These are phyloP conservation scores for Talaromyces liani DNA, from an alignment of 495 filamentous ascomycete species.

Conservation along the genomic window DNA sequence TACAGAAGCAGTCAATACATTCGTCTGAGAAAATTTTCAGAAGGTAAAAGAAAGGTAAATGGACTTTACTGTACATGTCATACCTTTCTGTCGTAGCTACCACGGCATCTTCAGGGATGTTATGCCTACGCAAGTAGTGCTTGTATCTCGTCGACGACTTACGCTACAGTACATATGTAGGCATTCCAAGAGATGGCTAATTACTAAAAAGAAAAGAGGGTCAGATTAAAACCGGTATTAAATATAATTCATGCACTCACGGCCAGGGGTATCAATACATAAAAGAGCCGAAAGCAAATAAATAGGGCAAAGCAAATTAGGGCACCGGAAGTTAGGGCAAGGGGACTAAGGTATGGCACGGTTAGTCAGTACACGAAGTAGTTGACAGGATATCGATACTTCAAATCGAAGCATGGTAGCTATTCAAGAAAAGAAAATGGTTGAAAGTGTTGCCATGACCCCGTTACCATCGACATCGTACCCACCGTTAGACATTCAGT, in stretches of 20 bases:
- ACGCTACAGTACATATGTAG: neutral
- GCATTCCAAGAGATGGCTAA: neutral
- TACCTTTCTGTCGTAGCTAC: neutral
- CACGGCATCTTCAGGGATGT: neutral
- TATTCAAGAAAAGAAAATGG: neutral
- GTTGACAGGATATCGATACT: neutral
- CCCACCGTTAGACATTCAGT: neutral
- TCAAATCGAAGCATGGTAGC: neutral
- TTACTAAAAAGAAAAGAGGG: neutral
- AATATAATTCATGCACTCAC: neutral
- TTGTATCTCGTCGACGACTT: too few relatives aligned
- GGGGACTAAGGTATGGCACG: neutral
- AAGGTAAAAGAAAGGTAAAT: too few relatives aligned
- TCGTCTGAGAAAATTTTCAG: too few relatives aligned
- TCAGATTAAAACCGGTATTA: neutral
- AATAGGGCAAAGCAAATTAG: too few relatives aligned
- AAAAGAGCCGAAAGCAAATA: neutral
- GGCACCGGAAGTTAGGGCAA: too few relatives aligned
- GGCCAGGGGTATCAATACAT: neutral
- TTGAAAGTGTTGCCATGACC: too few relatives aligned
- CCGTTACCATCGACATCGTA: neutral
- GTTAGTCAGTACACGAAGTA: neutral
- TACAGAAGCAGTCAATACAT: neutral
- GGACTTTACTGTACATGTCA: too few relatives aligned
- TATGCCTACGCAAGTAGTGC: neutral